A percentile compares a stretch with the other conserved stretches of the same genome.
phyloP scores from a whole-genome alignment of 2,329 filamentous ascomycete species.

The Neofusicoccum laricinum region DNA sequence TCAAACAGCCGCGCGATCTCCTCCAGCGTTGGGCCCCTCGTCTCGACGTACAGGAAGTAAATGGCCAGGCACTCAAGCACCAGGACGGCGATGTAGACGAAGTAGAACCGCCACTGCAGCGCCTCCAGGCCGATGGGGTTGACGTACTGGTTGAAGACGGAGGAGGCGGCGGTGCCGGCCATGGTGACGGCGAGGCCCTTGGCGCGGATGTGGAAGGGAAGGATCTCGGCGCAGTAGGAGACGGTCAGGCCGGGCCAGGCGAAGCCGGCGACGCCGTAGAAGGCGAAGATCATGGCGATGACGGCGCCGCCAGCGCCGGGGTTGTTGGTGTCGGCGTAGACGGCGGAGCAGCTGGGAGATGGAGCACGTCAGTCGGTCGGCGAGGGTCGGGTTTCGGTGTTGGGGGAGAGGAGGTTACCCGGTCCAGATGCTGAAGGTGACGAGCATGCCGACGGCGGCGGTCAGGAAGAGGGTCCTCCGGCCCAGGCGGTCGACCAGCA shows the following conservation, averaged over 20 bases:
- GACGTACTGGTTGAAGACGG: constrained; percentile 47
- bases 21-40: constrained; percentile 42
- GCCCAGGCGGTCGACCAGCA: constrained; percentile 31
- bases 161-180: constrained; percentile 44
- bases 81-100: constrained; percentile 41
- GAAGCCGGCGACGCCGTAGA: constrained; percentile 31
- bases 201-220: constrained; percentile 46
- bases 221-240: constrained; percentile 48
- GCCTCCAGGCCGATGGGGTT: constrained; percentile 38
- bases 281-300: constrained; percentile 37
- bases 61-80: constrained; percentile 40
- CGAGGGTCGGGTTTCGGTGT: not conserved
- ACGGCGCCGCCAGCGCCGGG: constrained; percentile 17
- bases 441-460: constrained; percentile 24
- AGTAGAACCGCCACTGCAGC: constrained; percentile 40
- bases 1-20: constrained; percentile 45
- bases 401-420: not conserved
- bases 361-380: not conserved
- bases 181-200: constrained; percentile 44
- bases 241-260: constrained; percentile 44
- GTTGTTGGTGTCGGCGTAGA: constrained; percentile 10
- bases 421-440: constrained; percentile 37
- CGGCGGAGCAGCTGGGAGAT: constrained; percentile 1
- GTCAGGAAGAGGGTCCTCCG: constrained; percentile 32
- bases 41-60: constrained; percentile 36